Percentiles rank a stretch among this genome's conserved stretches.
Conservation (phyloP, 192 early-diverging fungal species). For the Glomus cerebriforme region DNA sequence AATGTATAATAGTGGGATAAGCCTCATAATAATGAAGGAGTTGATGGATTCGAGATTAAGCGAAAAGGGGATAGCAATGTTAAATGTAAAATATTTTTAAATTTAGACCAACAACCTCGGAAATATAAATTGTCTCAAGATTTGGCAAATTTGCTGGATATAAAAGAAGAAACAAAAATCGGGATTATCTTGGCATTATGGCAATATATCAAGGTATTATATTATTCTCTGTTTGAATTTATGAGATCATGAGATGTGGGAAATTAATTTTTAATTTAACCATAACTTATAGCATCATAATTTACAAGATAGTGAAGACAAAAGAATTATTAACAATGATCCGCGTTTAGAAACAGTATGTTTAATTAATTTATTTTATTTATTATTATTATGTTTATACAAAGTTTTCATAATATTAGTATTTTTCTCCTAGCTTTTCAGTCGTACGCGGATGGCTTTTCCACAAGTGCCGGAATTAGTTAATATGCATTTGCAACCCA, state of each 20-base stretch:
- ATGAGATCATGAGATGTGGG: neutral
- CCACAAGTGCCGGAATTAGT: constrained; percentile 82
- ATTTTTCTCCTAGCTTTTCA: constrained; percentile 60
- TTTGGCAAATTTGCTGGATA: constrained; percentile 75
- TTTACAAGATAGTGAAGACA: constrained; percentile 89
- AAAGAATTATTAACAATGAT: constrained; percentile 85
- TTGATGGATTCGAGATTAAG: constrained; percentile 93
- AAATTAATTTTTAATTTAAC: neutral
- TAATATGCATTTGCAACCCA: constrained; percentile 67
- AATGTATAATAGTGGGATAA: constrained; percentile 58
- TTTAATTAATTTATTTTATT: neutral
- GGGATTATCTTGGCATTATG: constrained; percentile 86
- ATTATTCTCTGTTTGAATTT: neutral
- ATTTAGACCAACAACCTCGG: constrained; percentile 76
- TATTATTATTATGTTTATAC: neutral
- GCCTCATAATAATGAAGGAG: constrained; percentile 49
- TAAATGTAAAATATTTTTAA: constrained; percentile 74
- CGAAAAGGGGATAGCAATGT: constrained; percentile 86
- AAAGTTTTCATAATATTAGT: neutral
- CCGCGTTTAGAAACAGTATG: constrained; percentile 65
- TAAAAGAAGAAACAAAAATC: constrained; percentile 72
- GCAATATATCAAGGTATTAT: constrained; percentile 90
- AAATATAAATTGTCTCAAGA: constrained; percentile 78
- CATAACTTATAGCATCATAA: constrained; percentile 63
- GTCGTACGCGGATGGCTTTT: constrained; percentile 68